Percentiles rank a stretch among this genome's conserved stretches.
Evolutionary conservation across 1,139 yeast species (phyloP).

Genomic region (Yamadazyma membranifaciens): DNA sequence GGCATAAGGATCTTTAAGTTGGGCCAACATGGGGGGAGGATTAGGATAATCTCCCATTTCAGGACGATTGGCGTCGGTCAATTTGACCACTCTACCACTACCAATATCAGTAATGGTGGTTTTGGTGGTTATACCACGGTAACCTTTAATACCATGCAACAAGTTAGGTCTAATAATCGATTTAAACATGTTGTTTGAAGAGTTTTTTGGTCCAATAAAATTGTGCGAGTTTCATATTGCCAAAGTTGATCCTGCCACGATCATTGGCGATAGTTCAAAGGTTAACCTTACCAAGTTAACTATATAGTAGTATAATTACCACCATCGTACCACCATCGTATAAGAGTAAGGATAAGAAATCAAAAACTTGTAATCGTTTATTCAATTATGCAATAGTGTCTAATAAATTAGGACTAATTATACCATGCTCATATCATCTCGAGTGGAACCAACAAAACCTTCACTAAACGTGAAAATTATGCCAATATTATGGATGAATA

Average conservation of each 20-base stretch:
- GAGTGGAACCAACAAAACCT: too few species aligned
- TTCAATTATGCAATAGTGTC: slow-evolving; percentile 3
- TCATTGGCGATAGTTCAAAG: too few species aligned
- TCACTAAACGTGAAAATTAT: too few species aligned
- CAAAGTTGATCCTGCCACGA: not conserved
- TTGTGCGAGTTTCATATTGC: slow-evolving; percentile 9
- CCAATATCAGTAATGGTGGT: slow-evolving; percentile 42
- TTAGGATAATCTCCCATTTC: slow-evolving; percentile 47
- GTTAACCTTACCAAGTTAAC: too few species aligned
- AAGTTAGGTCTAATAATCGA: slow-evolving; percentile 10
- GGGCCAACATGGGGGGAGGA: slow-evolving; percentile 51
- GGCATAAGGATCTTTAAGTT: slow-evolving; percentile 64
- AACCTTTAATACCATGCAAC: slow-evolving; percentile 2
- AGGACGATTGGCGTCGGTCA: slow-evolving; percentile 45
- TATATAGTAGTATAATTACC: too few species aligned
- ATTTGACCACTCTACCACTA: slow-evolving; percentile 40
- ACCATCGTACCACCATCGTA: too few species aligned
- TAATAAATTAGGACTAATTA: not conserved
- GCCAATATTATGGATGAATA: too few species aligned
- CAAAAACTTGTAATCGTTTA: not conserved
- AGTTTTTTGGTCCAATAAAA: slow-evolving; percentile 13
- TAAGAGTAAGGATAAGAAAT: too few species aligned
- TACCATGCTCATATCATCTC: not conserved
- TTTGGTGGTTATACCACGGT: slow-evolving; percentile 34
- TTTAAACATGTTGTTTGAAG: slow-evolving; percentile 16